Percentiles rank a stretch among this genome's conserved stretches.
Evolutionary conservation across 2,329 filamentous ascomycete genomes (phyloP).

Genomic region (Phoma sp.): DNA sequence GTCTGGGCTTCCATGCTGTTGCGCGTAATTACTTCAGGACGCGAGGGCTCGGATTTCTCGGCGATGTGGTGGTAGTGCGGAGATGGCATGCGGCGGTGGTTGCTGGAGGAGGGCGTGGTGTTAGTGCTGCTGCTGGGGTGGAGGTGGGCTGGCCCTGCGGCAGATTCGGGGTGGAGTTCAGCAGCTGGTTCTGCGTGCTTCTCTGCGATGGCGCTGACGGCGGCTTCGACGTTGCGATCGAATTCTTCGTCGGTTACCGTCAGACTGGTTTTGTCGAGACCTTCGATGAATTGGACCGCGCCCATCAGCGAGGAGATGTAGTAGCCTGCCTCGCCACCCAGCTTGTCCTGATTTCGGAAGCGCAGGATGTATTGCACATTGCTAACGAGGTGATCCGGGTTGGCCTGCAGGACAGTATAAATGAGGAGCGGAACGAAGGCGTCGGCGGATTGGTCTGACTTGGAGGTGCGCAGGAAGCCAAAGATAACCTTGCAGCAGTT

Average conservation of each 20-base stretch:
- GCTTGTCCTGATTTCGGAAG: conserved; percentile 96
- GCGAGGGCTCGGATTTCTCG: conserved; percentile 58
- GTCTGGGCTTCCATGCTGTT: conserved; percentile 67
- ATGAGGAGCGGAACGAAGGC: conserved; percentile 91
- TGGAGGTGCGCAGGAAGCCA: conserved; percentile 87
- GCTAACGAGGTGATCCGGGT: conserved; percentile 92
- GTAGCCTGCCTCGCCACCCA: conserved; percentile 96
- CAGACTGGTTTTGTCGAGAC: conserved; percentile 88
- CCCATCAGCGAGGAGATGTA: conserved; percentile 97
- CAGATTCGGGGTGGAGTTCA: conserved; percentile 23
- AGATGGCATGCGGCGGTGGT: conserved; percentile 48
- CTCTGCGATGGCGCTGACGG: conserved; percentile 94
- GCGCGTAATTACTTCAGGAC: conserved; percentile 64
- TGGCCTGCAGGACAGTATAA: conserved; percentile 92
- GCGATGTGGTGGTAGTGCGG: conserved; percentile 52
- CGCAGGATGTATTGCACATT: conserved; percentile 98
- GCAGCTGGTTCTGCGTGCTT: conserved; percentile 65
- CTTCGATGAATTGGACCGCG: conserved; percentile 95
- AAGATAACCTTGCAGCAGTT: conserved; percentile 99
- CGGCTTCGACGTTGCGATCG: conserved; percentile 92
- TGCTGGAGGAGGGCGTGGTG: conserved; percentile 27
- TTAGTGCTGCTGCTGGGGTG: conserved; percentile 12
- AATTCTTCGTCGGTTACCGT: conserved; percentile 96
- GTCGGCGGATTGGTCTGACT: conserved; percentile 93
- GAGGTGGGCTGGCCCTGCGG: conserved; percentile 22